These are phyloP conservation scores for Amanita pallidorosea DNA, from an alignment of 768 basidiomycete species.

Conservation along the genomic window DNA sequence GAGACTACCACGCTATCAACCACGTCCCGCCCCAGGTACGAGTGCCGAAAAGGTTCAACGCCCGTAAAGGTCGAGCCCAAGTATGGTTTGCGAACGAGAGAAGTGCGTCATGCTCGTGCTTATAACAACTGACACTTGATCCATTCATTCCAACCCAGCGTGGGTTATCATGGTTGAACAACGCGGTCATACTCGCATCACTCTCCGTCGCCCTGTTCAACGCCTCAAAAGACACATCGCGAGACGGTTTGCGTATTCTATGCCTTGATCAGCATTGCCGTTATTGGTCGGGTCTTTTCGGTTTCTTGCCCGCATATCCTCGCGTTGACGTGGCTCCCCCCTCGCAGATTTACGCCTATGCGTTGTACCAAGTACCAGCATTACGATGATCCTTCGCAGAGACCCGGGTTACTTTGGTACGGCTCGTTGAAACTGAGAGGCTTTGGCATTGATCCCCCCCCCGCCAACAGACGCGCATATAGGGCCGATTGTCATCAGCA, in stretches of 20 bases:
- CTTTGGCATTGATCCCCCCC: too few species aligned
- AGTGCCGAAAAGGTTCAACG: slow-evolving; percentile 77
- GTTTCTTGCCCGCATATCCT: neutral
- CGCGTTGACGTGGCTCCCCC: neutral
- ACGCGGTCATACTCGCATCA: slow-evolving; percentile 73
- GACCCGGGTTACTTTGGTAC: slow-evolving; percentile 86
- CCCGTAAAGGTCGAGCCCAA: slow-evolving; percentile 86
- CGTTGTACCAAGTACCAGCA: slow-evolving; percentile 77
- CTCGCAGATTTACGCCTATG: slow-evolving; percentile 65
- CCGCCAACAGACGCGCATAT: slow-evolving; percentile 74
- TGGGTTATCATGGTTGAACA: slow-evolving; percentile 92
- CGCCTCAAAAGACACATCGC: slow-evolving; percentile 65
- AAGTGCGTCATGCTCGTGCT: too few species aligned
- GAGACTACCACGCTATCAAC: slow-evolving; percentile 72
- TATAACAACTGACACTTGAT: too few species aligned
- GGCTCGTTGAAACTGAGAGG: too few species aligned
- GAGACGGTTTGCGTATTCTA: slow-evolving; percentile 75
- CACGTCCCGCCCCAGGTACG: slow-evolving; percentile 51
- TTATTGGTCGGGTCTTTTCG: slow-evolving; percentile 37
- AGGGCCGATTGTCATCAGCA: slow-evolving; percentile 78
- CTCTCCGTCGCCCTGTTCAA: slow-evolving; percentile 87
- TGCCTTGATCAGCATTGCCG: slow-evolving; percentile 63
- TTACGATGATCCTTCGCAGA: slow-evolving; percentile 83
- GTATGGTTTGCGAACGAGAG: slow-evolving; percentile 98
- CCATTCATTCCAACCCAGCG: too few species aligned